These are phyloP conservation scores for Aspergillus bertholletiae DNA, from an alignment of 495 filamentous ascomycete species.

Conservation along the genomic window DNA sequence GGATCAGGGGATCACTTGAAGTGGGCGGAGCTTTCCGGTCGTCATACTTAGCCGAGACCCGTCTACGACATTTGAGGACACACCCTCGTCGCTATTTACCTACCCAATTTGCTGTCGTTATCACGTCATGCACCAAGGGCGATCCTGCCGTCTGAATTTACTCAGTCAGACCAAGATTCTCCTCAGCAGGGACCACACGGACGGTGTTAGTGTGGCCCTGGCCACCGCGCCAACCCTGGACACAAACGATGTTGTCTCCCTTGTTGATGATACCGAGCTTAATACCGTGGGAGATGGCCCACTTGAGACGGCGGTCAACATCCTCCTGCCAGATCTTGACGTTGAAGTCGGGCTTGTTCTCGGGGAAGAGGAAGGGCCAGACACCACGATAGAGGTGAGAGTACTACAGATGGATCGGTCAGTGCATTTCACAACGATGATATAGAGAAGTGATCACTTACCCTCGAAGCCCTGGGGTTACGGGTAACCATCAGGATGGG, in stretches of 20 bases:
- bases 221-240: constrained; percentile 96
- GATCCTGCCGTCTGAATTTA: constrained; percentile 20
- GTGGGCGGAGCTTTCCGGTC: constrained; percentile 6
- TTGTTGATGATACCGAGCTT: constrained; percentile 76
- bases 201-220: constrained; percentile 98
- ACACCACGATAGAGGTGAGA: constrained; percentile 96
- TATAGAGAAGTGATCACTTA: constrained; percentile 29
- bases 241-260: constrained; percentile 85
- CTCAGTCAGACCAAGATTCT: constrained; percentile 55
- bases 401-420: constrained; percentile 45
- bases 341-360: constrained; percentile 91
- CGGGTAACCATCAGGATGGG: constrained; percentile 98
- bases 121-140: constrained; percentile 14
- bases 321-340: constrained; percentile 93
- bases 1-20: constrained; percentile 5
- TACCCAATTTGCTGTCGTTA: constrained; percentile 19
- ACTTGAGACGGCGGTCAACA: constrained; percentile 93
- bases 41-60: constrained; percentile 10
- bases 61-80: constrained; percentile 16
- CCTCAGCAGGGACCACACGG: constrained; percentile 63
- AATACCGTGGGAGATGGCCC: constrained; percentile 83
- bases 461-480: constrained; percentile 72
- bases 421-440: neutral
- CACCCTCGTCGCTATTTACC: constrained; percentile 11
- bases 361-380: constrained; percentile 92